phyloP scores from a whole-genome alignment of 306 rosid genomes.

The Lathyrus aphaca region DNA sequence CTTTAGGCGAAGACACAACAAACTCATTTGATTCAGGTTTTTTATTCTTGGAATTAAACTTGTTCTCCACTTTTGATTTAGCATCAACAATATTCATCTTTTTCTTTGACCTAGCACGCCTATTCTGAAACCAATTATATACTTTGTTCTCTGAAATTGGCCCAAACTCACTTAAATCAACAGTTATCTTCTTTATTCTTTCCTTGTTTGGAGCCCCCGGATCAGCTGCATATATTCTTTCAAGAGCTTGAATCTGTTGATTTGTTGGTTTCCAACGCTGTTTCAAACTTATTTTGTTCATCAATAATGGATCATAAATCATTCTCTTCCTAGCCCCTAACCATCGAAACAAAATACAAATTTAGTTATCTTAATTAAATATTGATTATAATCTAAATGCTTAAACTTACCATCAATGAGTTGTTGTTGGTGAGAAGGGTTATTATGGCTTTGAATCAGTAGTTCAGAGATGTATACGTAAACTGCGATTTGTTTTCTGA shows the following conservation, averaged over 20 bases:
- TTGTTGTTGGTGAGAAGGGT: constrained; percentile 61
- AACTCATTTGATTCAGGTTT: constrained; percentile 60
- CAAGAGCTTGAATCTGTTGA: constrained; percentile 82
- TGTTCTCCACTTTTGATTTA: constrained; percentile 86
- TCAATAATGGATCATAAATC: constrained; percentile 65
- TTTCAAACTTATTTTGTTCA: constrained; percentile 76
- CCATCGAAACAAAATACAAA: constrained; percentile 30
- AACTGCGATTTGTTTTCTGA: constrained; percentile 76
- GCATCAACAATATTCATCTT: constrained; percentile 60
- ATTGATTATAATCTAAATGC: no score
- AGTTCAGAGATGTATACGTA: constrained; percentile 75
- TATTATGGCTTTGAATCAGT: constrained; percentile 69
- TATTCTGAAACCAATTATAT: constrained; percentile 94
- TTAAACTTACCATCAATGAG: constrained; percentile 48
- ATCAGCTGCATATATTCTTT: constrained; percentile 76
- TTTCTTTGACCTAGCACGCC: constrained; percentile 92
- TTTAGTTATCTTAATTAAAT: background rate
- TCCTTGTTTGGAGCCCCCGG: constrained; percentile 89
- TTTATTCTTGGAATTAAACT: constrained; percentile 81
- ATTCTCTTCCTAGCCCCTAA: constrained; percentile 75
- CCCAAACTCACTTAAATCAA: constrained; percentile 82
- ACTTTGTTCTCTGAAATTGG: constrained; percentile 86
- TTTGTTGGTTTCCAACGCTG: constrained; percentile 92
- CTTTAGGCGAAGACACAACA: constrained; percentile 56
- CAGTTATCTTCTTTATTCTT: constrained; percentile 83